Base-by-base conservation (phyloP, 208 protist genomes). In the Leishmania turanica region DNA sequence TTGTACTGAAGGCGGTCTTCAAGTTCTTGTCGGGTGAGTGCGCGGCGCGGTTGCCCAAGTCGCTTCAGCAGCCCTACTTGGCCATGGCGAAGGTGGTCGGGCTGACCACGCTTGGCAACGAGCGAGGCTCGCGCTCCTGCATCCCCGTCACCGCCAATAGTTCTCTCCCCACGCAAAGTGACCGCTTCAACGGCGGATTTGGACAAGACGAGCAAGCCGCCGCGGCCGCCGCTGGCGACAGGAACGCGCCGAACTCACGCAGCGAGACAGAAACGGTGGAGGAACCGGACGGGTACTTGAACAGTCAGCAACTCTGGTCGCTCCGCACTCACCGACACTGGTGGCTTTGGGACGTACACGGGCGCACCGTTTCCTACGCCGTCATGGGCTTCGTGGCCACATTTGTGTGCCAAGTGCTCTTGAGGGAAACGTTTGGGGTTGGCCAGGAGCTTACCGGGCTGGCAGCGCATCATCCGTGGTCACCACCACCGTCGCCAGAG, bases 321-420 rank as follows among this genome's bases (percentile, higher is more conserved):
- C 87, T 91, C 54, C 84, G 87, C 40, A 93, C 89, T 34, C 90
- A 95, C 73, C 60, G 75, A 62, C 92, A 95, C 75, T 95, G 90
- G 88, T 93, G 90, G 92, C 78, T 93, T 47, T 95, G 92, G 90
- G 92, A 95, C 68, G 81, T 89, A 13, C 90, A 95, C 76, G 64
- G 78, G 79, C 85, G 82, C 53, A 86, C 83, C 27, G 42, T 93
- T 51, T 90, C 89, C 3, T 95, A 94, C 78, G 81, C 89, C 13
- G 68, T 87, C 3, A 87, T 85, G 24, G 90, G 87, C 42, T 87
- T 93, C 64, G 40, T 90, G 15, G 74, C 87, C 66, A 68, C 73
- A 6, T 93, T 87, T 72, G 84, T 93, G 34, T 87, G 80, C 62
- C 87, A 89, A 47, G 68, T 90, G 27, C 68, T 92, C 1, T 70